Evolutionary conservation across 176 grass and related monocot genomes (phyloP).

Genomic region (Areca catechu): DNA sequence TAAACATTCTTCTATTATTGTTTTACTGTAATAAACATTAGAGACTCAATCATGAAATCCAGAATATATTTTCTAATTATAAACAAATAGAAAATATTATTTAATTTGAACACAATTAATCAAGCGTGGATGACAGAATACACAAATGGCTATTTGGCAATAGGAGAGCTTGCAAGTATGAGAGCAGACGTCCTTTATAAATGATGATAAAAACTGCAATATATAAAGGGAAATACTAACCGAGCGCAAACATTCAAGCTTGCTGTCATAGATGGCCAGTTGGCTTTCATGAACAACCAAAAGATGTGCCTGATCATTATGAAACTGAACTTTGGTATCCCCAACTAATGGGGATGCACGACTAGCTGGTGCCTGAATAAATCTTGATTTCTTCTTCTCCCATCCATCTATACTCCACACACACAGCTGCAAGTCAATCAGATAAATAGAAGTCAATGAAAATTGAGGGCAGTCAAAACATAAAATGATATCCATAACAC

Average conservation of each 20-base stretch:
- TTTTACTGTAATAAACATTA: no score
- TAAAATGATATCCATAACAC: no score
- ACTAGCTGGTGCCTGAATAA: slow-evolving; percentile 56
- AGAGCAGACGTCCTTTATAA: no score
- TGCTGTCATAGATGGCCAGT: slow-evolving; percentile 81
- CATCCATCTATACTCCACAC: slow-evolving; percentile 96
- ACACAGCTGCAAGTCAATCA: slow-evolving; percentile 45
- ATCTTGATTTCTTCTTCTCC: slow-evolving; percentile 93
- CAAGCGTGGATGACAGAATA: no score
- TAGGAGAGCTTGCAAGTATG: no score
- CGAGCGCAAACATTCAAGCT: slow-evolving; percentile 72
- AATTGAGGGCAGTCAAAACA: no score
- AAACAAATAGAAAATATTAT: no score
- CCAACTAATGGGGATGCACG: slow-evolving; percentile 62
- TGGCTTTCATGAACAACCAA: slow-evolving; percentile 91
- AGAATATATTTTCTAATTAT: no score
- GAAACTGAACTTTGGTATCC: slow-evolving; percentile 94
- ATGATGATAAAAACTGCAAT: slow-evolving; percentile 11
- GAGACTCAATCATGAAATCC: no score
- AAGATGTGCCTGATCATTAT: slow-evolving; percentile 94
- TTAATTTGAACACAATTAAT: no score
- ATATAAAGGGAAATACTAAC: slow-evolving; percentile 26
- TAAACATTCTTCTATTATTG: no score
- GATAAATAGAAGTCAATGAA: slow-evolving; percentile 7
- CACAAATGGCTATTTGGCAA: no score